Evolutionary conservation across 2,329 filamentous ascomycete species (phyloP).

Genomic region (Teratosphaeria epicoccoides): DNA sequence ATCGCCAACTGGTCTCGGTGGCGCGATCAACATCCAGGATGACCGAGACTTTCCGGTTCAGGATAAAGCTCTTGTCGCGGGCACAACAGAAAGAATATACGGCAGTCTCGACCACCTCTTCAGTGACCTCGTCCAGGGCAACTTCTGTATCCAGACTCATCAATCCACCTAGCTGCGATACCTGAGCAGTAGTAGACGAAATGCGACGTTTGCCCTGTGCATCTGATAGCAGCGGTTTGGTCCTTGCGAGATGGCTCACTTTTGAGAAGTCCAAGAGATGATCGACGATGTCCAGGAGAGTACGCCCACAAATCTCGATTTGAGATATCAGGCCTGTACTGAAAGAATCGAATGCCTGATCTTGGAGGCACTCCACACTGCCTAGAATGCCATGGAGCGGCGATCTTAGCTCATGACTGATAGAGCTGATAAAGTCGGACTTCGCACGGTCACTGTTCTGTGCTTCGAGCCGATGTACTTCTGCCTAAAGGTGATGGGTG

Average conservation of each 20-base stretch:
- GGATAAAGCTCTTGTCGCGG: conserved; percentile 11
- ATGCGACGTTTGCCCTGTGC: neutral
- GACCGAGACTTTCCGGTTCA: conserved; percentile 32
- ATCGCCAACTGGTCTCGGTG: conserved; percentile 31
- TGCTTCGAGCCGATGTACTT: conserved; percentile 31
- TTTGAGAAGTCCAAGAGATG: conserved; percentile 36
- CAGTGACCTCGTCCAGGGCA: conserved; percentile 38
- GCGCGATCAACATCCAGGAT: conserved; percentile 35
- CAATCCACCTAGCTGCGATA: conserved; percentile 10
- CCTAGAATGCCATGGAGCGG: conserved; percentile 38
- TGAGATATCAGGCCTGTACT: conserved; percentile 37
- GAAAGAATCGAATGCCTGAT: conserved; percentile 31
- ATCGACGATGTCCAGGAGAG: conserved; percentile 40
- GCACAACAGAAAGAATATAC: conserved; percentile 25
- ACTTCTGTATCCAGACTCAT: conserved; percentile 20
- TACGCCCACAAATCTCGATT: conserved; percentile 40
- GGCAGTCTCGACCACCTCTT: conserved; percentile 47
- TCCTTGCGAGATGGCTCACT: conserved; percentile 26
- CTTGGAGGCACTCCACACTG: conserved; percentile 39
- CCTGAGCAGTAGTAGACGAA: neutral
- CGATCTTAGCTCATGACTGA: conserved; percentile 43
- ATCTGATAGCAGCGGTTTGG: conserved; percentile 2
- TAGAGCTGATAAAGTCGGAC: conserved; percentile 41
- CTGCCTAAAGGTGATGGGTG: too few species aligned
- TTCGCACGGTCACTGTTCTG: conserved; percentile 38